Percentiles rank a stretch among this genome's conserved stretches.
phyloP scores from a whole-genome alignment of 495 filamentous ascomycete genomes.

The Evernia prunastri region DNA sequence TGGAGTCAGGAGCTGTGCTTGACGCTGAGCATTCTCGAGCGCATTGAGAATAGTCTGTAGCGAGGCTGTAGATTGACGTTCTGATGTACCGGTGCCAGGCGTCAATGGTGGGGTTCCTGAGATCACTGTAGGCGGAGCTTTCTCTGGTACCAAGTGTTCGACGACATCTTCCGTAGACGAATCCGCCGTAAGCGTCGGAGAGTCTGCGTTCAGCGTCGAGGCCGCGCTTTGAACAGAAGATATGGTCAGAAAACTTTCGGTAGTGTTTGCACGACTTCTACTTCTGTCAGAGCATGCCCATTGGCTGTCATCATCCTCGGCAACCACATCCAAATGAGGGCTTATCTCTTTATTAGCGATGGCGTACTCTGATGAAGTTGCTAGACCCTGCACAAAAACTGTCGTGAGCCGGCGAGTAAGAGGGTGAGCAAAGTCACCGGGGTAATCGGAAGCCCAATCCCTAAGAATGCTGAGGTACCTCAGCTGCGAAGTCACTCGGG shows the following conservation, averaged over 20 bases:
- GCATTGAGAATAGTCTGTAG: conserved; percentile 49
- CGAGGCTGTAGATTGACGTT: conserved; percentile 42
- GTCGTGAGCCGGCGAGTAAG: conserved; percentile 61
- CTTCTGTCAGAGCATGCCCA: conserved; percentile 44
- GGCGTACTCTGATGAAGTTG: conserved; percentile 66
- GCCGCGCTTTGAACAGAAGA: conserved; percentile 19
- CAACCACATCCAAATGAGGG: conserved; percentile 53
- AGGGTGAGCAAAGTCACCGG: conserved; percentile 85
- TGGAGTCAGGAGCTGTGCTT: conserved; percentile 61
- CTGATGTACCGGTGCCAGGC: conserved; percentile 37
- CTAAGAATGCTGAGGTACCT: conserved; percentile 76
- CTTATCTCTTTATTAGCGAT: conserved; percentile 78
- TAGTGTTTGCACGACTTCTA: conserved; percentile 23
- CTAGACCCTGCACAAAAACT: conserved; percentile 63
- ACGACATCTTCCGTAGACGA: conserved; percentile 22
- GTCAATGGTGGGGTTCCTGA: conserved; percentile 39
- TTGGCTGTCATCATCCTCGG: conserved; percentile 71
- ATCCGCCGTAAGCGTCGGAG: conserved; percentile 18
- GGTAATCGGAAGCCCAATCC: conserved; percentile 84
- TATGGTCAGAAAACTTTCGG: conserved; percentile 22
- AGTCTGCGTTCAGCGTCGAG: conserved; percentile 21
- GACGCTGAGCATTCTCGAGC: conserved; percentile 66
- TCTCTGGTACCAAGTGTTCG: conserved; percentile 32
- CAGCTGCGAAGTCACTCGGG: conserved; percentile 70
- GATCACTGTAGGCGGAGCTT: conserved; percentile 40